Conservation (phyloP, 257 asterid genomes). For the Jasminum sambac region DNA sequence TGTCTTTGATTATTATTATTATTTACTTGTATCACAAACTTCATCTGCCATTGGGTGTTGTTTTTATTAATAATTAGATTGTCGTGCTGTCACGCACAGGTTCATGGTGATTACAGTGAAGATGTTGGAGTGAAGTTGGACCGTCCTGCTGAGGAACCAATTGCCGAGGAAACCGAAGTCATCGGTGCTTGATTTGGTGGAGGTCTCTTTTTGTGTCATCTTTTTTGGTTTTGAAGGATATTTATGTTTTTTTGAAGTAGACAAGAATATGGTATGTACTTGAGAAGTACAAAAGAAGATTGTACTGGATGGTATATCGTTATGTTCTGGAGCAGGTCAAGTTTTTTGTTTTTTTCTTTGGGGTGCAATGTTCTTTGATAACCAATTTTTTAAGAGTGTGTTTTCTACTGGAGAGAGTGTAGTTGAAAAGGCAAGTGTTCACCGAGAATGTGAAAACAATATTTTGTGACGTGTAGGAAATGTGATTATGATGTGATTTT, state of each 20-base stretch:
- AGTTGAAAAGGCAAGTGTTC: no score
- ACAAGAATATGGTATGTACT: background rate
- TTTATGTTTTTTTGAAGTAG: background rate
- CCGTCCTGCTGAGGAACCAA: slow-evolving; percentile 7
- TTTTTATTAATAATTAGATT: background rate
- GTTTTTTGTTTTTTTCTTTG: background rate
- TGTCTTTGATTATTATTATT: background rate
- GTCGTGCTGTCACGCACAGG: background rate
- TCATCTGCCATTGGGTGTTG: background rate
- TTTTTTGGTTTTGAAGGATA: background rate
- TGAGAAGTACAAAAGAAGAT: background rate
- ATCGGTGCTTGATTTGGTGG: slow-evolving; percentile 2
- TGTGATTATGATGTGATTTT: no score
- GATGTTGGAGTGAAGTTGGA: slow-evolving; percentile 7
- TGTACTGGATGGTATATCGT: background rate
- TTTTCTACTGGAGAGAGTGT: no score
- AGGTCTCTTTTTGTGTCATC: background rate
- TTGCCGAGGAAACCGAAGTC: slow-evolving; percentile 1
- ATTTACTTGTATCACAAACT: background rate
- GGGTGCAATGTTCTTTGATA: no score
- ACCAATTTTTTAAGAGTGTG: no score
- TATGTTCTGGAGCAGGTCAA: background rate
- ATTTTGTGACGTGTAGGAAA: no score
- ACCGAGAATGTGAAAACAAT: no score
- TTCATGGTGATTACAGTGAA: slow-evolving; percentile 8